A percentile compares a stretch with the other conserved stretches of the same genome.
Evolutionary conservation across 768 basidiomycete species (phyloP).

Genomic region (Hypholoma sublateritium): DNA sequence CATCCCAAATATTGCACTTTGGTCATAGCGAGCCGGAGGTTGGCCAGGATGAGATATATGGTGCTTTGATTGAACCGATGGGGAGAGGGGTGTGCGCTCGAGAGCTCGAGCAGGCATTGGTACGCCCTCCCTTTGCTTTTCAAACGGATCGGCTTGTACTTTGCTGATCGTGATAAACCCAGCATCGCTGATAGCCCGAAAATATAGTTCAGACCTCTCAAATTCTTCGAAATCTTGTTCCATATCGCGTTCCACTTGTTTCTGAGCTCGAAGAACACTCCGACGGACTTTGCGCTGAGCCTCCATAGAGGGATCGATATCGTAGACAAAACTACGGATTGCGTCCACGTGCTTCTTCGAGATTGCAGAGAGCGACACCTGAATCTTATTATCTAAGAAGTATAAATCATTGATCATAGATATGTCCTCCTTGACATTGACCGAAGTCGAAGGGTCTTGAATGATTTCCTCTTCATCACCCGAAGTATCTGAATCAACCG

Average conservation of each 20-base stretch:
- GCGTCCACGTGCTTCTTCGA: slow-evolving; percentile 67
- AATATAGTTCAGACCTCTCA: slow-evolving; percentile 86
- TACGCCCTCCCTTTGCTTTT: slow-evolving; percentile 12
- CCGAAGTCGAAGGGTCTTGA: slow-evolving; percentile 52
- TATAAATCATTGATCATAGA: slow-evolving; percentile 88
- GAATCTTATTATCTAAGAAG: slow-evolving; percentile 62
- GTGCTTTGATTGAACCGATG: slow-evolving; percentile 14
- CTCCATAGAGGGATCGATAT: slow-evolving; percentile 41
- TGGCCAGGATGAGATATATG: slow-evolving; percentile 16
- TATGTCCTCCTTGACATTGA: slow-evolving; percentile 82
- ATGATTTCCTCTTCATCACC: slow-evolving; percentile 56
- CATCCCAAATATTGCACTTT: slow-evolving; percentile 35
- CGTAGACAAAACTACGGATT: slow-evolving; percentile 67
- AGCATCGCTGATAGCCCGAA: slow-evolving; percentile 79
- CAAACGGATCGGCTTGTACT: slow-evolving; percentile 22
- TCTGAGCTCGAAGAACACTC: slow-evolving; percentile 82
- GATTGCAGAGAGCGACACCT: slow-evolving; percentile 61
- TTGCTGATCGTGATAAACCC: slow-evolving; percentile 34
- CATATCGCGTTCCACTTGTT: slow-evolving; percentile 86
- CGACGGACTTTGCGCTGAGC: slow-evolving; percentile 61
- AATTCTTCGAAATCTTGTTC: slow-evolving; percentile 91
- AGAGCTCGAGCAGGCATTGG: slow-evolving; percentile 5
- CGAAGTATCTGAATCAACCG: slow-evolving; percentile 71
- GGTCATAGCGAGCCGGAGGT: slow-evolving; percentile 32
- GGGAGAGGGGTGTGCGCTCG: slow-evolving; percentile 13